These are phyloP conservation scores for Lepidium aucheri DNA, from an alignment of 345 rosid species.

Conservation along the genomic window DNA sequence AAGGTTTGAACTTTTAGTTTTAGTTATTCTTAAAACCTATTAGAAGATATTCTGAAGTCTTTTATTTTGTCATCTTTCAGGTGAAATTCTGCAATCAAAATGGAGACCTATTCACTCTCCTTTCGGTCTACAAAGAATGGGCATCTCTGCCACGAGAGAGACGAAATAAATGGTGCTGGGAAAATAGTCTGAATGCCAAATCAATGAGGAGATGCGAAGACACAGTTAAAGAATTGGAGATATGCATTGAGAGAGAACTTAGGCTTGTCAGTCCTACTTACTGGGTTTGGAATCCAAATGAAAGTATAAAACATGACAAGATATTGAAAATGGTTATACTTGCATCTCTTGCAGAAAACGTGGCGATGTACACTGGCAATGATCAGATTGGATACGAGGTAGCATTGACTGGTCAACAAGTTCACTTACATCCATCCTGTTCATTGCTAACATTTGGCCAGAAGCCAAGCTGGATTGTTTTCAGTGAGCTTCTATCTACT, in stretches of 20 bases:
- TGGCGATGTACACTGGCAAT: constrained; percentile 79
- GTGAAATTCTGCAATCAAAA: constrained; percentile 68
- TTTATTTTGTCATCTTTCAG: constrained; percentile 10
- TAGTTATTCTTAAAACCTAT: neutral
- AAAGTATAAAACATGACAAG: constrained; percentile 33
- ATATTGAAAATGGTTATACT: constrained; percentile 56
- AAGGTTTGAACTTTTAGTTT: neutral
- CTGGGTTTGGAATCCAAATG: constrained; percentile 66
- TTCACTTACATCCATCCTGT: constrained; percentile 80
- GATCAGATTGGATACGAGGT: constrained; percentile 87
- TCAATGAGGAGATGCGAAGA: constrained; percentile 87
- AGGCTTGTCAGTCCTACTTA: constrained; percentile 41
- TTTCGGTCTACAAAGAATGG: constrained; percentile 82
- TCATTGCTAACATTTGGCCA: constrained; percentile 63
- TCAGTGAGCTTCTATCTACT: constrained; percentile 61
- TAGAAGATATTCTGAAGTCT: neutral
- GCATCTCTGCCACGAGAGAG: constrained; percentile 36
- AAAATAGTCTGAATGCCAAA: constrained; percentile 86
- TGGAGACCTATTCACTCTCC: constrained; percentile 85
- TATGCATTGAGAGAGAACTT: constrained; percentile 61
- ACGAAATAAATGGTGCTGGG: constrained; percentile 89
- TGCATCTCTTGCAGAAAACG: constrained; percentile 70
- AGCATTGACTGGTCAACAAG: constrained; percentile 62
- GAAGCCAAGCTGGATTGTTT: constrained; percentile 91
- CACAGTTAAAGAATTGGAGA: constrained; percentile 60